Conservation (phyloP, 257 asterid genomes). For the Rauvolfia tetraphylla region DNA sequence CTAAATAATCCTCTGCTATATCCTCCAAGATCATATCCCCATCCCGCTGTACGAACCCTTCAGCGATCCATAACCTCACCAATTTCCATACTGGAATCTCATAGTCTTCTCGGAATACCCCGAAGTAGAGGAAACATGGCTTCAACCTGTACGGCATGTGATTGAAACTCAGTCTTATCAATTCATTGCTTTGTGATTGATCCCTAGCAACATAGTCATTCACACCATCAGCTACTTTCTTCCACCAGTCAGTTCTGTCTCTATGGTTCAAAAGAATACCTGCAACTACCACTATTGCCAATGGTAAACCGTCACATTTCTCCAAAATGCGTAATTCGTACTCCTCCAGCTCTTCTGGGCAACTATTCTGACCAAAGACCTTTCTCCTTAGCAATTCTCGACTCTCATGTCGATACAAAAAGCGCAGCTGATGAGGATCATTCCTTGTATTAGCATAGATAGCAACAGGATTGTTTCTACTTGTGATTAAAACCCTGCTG, state of each 20-base stretch:
- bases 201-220: slow-evolving; percentile 10
- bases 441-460: slow-evolving; percentile 15
- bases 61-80: slow-evolving; percentile 44
- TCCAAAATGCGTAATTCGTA: slow-evolving; percentile 28
- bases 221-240: slow-evolving; percentile 25
- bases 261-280: slow-evolving; percentile 19
- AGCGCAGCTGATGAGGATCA: slow-evolving; percentile 29
- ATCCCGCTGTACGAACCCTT: slow-evolving; percentile 35
- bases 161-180: slow-evolving; percentile 40
- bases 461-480: slow-evolving; percentile 35
- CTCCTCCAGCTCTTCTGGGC: slow-evolving; percentile 16
- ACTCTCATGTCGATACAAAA: slow-evolving; percentile 25
- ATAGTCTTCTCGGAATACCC: slow-evolving; percentile 37
- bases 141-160: slow-evolving; percentile 35
- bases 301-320: slow-evolving; percentile 41
- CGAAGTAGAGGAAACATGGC: slow-evolving; percentile 46
- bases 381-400: slow-evolving; percentile 39
- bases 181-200: slow-evolving; percentile 7
- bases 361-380: slow-evolving; percentile 25
- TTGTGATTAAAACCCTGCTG: slow-evolving; percentile 45
- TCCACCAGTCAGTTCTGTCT: slow-evolving; percentile 19
- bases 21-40: slow-evolving; percentile 26
- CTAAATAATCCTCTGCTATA: slow-evolving; percentile 31
- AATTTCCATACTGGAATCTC: slow-evolving; percentile 35
- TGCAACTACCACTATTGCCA: slow-evolving; percentile 35